Evolutionary conservation across 2,329 filamentous ascomycete genomes (phyloP).

Genomic region (Aureobasidium sp.): DNA sequence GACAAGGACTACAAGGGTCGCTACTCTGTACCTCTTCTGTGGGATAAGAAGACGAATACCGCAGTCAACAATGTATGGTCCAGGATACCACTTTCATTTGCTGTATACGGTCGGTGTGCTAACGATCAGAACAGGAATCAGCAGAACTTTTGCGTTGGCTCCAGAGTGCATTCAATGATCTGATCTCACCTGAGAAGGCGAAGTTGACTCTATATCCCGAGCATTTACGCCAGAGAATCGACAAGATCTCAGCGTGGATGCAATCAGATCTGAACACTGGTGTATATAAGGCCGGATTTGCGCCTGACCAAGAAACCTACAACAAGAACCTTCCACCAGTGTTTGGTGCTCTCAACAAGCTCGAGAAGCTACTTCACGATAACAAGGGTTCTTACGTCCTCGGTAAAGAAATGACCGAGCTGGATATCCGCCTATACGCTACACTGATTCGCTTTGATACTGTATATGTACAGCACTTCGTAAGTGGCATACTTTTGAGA

Average conservation of each 20-base stretch:
- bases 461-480: constrained; percentile 59
- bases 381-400: constrained; percentile 52
- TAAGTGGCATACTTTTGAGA: not conserved
- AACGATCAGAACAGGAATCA: constrained; percentile 39
- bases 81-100: not conserved
- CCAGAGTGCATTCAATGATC: constrained; percentile 48
- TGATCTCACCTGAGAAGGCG: constrained; percentile 38
- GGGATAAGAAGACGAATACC: constrained; percentile 51
- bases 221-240: constrained; percentile 43
- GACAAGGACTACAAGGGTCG: constrained; percentile 54
- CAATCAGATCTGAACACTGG: constrained; percentile 51
- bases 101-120: not conserved
- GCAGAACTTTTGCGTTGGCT: constrained; percentile 53
- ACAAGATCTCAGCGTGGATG: constrained; percentile 48
- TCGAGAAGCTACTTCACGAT: constrained; percentile 44
- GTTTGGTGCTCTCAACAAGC: constrained; percentile 53
- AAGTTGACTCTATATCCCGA: constrained; percentile 48
- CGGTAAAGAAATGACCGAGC: constrained; percentile 49
- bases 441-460: constrained; percentile 55
- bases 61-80: constrained; percentile 49
- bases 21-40: constrained; percentile 55
- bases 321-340: constrained; percentile 48
- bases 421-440: constrained; percentile 52
- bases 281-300: constrained; percentile 56
- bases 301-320: constrained; percentile 48